Base-by-base conservation (phyloP, 306 rosid species). In the Phaseolus lunatus region DNA sequence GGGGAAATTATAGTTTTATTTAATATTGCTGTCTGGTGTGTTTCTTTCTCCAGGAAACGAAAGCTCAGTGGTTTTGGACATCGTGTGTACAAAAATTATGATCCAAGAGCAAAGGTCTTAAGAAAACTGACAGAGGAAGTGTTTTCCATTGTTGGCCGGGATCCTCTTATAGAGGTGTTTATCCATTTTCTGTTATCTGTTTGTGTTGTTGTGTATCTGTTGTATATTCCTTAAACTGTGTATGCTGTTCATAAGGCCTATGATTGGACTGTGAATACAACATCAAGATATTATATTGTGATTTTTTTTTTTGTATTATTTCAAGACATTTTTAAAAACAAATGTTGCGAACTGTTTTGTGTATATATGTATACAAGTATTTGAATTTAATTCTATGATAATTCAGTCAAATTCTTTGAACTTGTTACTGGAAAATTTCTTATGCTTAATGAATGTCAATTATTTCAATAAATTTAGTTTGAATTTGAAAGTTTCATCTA, bases 51-150 rank as follows among this genome's bases (percentile, higher is more conserved):
- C 81, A 93, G 97, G 89, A 93, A 93, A 78, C 85, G 96, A 54
- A 93, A 93, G 92, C 88, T 93, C 89, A 87, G 97, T 80, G 97
- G 98, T 76, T 93, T 93, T 85, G 97, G 97, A 39, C 98, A 91
- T 82, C 91, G 98, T 10, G 98, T 93, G 57, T 91, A 91, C 89
- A 93, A 93, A 86, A 93, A 89, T 85, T 93, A 93, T 63, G 98
- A 93, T 78, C 98, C 98, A 11, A 86, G 98, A 87, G 98, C 97
- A 10, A 91, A 84, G 88, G 97, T 93, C 80, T 80, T 91, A 18
- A 87, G 71, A 70, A 93, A 76, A 71, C 85, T 91, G 78, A 92
- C 98, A 2, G 96, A 89, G 48, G 98, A 93, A 86, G 98, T 93
- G 26, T 93, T 93, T 82, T 86, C 98, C 65, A 89, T 93, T 74